Conservation (phyloP, 495 filamentous ascomycete genomes). For the Xylaria scruposa region DNA sequence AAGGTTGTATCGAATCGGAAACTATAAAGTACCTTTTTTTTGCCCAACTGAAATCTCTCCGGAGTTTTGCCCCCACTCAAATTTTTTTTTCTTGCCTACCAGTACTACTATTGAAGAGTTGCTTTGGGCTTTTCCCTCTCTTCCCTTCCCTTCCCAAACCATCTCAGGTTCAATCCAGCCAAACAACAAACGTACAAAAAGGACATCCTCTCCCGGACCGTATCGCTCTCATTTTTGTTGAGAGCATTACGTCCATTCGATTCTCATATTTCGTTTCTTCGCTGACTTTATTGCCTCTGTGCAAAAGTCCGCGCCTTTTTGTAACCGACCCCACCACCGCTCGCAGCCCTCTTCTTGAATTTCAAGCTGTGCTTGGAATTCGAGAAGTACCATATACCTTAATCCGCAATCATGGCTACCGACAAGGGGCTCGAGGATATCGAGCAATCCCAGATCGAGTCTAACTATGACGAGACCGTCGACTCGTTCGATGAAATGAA, state of each 20-base stretch:
- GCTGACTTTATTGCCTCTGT: slow-evolving; percentile 46
- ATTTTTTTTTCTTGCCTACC: slow-evolving; percentile 39
- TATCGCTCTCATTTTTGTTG: slow-evolving; percentile 53
- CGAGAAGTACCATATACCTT: slow-evolving; percentile 56
- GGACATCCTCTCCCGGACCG: slow-evolving; percentile 40
- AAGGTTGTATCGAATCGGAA: neutral
- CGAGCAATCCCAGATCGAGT: slow-evolving; percentile 91
- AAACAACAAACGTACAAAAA: slow-evolving; percentile 36
- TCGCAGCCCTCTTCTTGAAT: slow-evolving; percentile 56
- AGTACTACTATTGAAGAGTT: slow-evolving; percentile 22
- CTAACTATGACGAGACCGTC: slow-evolving; percentile 99
- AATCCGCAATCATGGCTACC: slow-evolving; percentile 91
- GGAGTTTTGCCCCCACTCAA: slow-evolving; percentile 43
- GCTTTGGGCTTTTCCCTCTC: slow-evolving; percentile 38
- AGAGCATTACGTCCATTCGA: slow-evolving; percentile 51
- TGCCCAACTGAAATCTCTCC: slow-evolving; percentile 34
- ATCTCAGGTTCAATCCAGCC: slow-evolving; percentile 40
- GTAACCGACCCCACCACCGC: slow-evolving; percentile 52
- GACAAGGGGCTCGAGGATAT: slow-evolving; percentile 98
- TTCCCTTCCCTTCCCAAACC: slow-evolving; percentile 40
- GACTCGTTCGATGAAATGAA: slow-evolving; percentile 99
- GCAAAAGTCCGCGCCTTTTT: slow-evolving; percentile 51
- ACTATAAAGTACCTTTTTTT: slow-evolving; percentile 7
- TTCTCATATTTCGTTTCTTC: slow-evolving; percentile 48
- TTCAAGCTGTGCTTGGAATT: slow-evolving; percentile 74